These are phyloP conservation scores for Populus tremula DNA, from an alignment of 345 rosid species.

Conservation along the genomic window DNA sequence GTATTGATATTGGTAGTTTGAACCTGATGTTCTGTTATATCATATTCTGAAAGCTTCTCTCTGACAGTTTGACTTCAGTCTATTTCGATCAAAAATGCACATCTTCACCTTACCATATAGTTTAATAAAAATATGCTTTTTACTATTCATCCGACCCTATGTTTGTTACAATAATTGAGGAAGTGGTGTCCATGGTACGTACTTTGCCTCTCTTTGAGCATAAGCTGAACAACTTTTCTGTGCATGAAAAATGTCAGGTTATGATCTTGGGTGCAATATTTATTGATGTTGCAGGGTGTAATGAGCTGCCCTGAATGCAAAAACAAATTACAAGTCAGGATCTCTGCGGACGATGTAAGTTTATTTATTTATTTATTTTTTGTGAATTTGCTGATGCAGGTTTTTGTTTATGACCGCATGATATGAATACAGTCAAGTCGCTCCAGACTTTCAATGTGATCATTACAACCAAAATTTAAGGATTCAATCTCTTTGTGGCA, in stretches of 20 bases:
- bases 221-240: neutral
- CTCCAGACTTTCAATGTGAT: neutral
- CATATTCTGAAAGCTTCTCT: neutral
- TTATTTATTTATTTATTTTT: neutral
- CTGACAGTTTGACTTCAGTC: neutral
- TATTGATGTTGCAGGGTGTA: slow-evolving; percentile 59
- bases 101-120: neutral
- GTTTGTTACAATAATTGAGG: neutral
- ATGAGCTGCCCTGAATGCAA: slow-evolving; percentile 94
- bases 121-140: neutral
- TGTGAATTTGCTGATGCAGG: neutral
- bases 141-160: neutral
- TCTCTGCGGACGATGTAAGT: slow-evolving; percentile 95
- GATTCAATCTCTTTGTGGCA: no score
- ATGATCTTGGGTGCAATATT: slow-evolving; percentile 16
- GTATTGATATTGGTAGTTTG: slow-evolving; percentile 5
- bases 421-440: neutral
- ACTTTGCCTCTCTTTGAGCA: neutral
- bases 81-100: neutral
- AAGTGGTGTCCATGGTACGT: neutral
- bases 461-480: neutral
- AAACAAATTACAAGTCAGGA: slow-evolving; percentile 72
- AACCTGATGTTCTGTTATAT: neutral
- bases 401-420: neutral
- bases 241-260: slow-evolving; percentile 6